Percentiles rank a stretch among this genome's conserved stretches.
Evolutionary conservation across 106 monocot species (phyloP).

Genomic region (Dendrobium catenatum): DNA sequence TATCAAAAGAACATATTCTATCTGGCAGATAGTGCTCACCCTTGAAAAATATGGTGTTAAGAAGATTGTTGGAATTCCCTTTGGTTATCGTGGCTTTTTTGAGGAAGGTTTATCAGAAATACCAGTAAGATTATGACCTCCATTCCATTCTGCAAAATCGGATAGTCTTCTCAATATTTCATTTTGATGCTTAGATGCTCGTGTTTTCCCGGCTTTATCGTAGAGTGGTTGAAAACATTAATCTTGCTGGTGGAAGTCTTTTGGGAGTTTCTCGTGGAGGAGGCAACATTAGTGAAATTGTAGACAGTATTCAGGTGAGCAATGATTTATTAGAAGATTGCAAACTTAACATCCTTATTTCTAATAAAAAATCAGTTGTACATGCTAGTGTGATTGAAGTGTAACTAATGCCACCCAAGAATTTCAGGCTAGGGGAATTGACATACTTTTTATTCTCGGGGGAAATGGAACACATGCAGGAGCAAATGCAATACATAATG

Average conservation of each 20-base stretch:
- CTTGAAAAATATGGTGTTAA: constrained; percentile 87
- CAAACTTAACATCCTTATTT: no score
- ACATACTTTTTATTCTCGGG: constrained; percentile 91
- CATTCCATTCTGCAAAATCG: not conserved
- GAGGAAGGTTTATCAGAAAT: constrained; percentile 51
- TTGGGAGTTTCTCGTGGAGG: constrained; percentile 86
- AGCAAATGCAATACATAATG: constrained; percentile 75
- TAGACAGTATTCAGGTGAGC: constrained; percentile 70
- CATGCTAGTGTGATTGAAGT: no score
- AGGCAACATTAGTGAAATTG: constrained; percentile 41
- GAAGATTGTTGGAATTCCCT: constrained; percentile 80
- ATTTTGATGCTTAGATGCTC: not conserved
- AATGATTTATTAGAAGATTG: no score
- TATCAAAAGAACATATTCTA: no score
- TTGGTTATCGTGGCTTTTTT: constrained; percentile 76
- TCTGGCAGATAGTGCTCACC: constrained; percentile 81
- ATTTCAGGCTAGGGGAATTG: constrained; percentile 58
- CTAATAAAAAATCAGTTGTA: no score
- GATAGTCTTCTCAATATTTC: not conserved
- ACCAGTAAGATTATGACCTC: constrained; percentile 20
- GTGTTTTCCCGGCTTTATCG: constrained; percentile 49
- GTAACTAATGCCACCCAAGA: no score
- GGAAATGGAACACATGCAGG: constrained; percentile 94
- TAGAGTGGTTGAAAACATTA: constrained; percentile 65
- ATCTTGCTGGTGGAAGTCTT: constrained; percentile 79